Base-by-base conservation (phyloP, 805 yeast species). In the Millerago galiae region DNA sequence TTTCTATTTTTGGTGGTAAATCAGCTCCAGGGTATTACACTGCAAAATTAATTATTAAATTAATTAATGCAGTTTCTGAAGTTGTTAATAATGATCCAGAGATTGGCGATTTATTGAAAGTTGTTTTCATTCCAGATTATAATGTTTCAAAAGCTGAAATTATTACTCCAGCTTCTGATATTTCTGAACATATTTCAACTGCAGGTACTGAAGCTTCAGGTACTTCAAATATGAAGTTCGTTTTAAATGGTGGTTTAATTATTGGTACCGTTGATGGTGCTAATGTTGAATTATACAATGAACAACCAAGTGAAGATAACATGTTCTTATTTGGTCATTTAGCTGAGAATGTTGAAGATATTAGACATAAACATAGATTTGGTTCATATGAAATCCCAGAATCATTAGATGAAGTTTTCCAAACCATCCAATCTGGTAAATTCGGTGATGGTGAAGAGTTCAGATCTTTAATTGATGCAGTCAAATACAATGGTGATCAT, bases 131-230 rank as follows among this genome's bases (percentile, higher is more conserved):
- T 53, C 95, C 95, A 30, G 96, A 90, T 63, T 89, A 89, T 67
- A 89, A 89, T 55, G 97, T 90, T 32, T 84, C 95, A 29, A 90
- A 89, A 64, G 96, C 96, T 1, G 96, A 90, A 67, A 75, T 88
- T 45, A 86, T 89, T 56, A 74, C 79, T 51, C 96, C 96, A 21
- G 96, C 91, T 16, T 81, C 91, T 35, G 97, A 89, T 62, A 70
- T 89, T 55, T 83, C 93, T 37, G 93, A 89, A 67, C 97, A 89
- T 67, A 89, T 89, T 52, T 89, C 96, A 12, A 89, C 97, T 34
- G 97, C 97, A 8, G 97, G 97, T 54, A 89, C 97, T 25, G 97
- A 89, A 62, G 97, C 96, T 17, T 83, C 95, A 1, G 97, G 97
- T 59, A 89, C 97, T 28, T 85, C 95, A 29, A 89, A 89, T 69